Percentiles rank a stretch among this genome's conserved stretches.
These are phyloP conservation scores for Boletus tomentosulus DNA, from an alignment of 768 basidiomycete species.

Conservation along the genomic window DNA sequence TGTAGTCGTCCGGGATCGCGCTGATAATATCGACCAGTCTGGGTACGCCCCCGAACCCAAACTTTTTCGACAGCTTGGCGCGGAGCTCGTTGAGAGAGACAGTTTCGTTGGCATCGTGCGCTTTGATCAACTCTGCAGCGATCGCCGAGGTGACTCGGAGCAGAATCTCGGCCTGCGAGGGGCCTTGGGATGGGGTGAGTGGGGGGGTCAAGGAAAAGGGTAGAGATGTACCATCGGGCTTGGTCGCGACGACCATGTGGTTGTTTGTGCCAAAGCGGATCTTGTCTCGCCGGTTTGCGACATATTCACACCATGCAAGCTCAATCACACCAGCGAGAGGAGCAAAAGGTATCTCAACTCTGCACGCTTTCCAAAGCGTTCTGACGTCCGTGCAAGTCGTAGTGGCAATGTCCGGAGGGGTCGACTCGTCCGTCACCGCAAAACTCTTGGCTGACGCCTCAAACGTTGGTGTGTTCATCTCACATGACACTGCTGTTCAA, in stretches of 20 bases:
- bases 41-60: conserved; percentile 80
- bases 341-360: conserved; percentile 21
- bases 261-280: neutral
- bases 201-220: neutral
- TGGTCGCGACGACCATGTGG: conserved; percentile 39
- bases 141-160: conserved; percentile 92
- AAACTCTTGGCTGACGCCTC: conserved; percentile 53
- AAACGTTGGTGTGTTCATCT: conserved; percentile 39
- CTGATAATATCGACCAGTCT: conserved; percentile 96
- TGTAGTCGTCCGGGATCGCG: conserved; percentile 96
- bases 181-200: conserved; percentile 38
- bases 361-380: neutral
- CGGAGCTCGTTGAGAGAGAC: conserved; percentile 89
- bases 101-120: conserved; percentile 70
- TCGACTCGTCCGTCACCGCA: conserved; percentile 91
- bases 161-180: conserved; percentile 86
- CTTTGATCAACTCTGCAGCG: conserved; percentile 88
- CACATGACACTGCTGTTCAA: neutral
- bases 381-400: conserved; percentile 50
- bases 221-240: conserved; percentile 31
- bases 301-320: conserved; percentile 10
- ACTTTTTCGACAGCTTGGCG: conserved; percentile 85
- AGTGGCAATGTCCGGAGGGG: conserved; percentile 93
- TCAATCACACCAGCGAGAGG: conserved; percentile 20
- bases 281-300: conserved; percentile 5